Percentiles rank a stretch among this genome's conserved stretches.
Conservation (phyloP, 345 rosid genomes). For the Carallia pectinifolia region DNA sequence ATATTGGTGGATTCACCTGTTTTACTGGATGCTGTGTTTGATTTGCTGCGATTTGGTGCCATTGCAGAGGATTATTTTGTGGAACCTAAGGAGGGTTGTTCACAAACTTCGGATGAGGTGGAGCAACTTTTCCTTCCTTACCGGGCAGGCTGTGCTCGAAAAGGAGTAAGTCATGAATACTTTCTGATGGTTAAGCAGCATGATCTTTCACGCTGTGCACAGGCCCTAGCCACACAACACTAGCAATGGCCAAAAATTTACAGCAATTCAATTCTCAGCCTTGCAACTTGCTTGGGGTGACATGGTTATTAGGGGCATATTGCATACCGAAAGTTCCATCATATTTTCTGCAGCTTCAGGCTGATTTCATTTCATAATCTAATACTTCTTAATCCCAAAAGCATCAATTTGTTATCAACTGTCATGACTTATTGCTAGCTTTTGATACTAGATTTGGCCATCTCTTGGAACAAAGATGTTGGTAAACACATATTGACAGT, state of each 20-base stretch:
- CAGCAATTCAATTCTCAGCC: too few relatives aligned
- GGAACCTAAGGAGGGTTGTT: conserved; percentile 39
- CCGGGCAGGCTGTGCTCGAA: conserved; percentile 65
- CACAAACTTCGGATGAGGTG: conserved; percentile 47
- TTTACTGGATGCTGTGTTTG: not conserved
- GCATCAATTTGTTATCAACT: not conserved
- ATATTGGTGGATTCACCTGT: not conserved
- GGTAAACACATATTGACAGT: too few relatives aligned
- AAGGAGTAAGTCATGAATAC: conserved; percentile 49
- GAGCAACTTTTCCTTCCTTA: conserved; percentile 60
- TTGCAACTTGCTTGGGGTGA: too few relatives aligned
- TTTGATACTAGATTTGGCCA: too few relatives aligned
- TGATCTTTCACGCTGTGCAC: too few relatives aligned
- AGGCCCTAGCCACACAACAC: too few relatives aligned
- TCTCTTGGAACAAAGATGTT: too few relatives aligned
- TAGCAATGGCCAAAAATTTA: too few relatives aligned
- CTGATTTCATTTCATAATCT: not conserved
- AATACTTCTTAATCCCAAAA: not conserved
- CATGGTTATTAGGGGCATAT: too few relatives aligned
- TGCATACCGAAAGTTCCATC: too few relatives aligned
- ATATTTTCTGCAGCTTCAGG: not conserved
- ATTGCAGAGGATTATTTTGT: conserved; percentile 28
- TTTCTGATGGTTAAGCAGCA: not conserved
- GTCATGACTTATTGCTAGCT: too few relatives aligned
- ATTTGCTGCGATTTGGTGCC: not conserved